Evolutionary conservation across 257 asterid species (phyloP).

Genomic region (Schizonepeta tenuifolia): DNA sequence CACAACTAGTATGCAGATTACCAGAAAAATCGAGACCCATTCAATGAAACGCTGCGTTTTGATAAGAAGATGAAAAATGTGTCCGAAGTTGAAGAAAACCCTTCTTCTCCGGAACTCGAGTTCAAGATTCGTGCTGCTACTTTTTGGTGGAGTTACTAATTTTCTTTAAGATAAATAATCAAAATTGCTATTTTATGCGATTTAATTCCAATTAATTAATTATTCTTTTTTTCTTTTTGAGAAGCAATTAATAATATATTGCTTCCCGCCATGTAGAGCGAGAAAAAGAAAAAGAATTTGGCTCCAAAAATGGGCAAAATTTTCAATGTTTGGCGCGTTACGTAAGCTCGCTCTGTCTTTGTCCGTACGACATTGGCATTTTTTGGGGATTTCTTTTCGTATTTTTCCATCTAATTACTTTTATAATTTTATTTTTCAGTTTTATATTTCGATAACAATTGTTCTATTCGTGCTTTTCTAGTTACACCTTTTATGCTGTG

Average conservation of each 20-base stretch:
- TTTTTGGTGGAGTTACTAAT: neutral
- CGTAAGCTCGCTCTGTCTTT: no score
- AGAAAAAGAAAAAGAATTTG: neutral
- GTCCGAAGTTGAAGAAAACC: neutral
- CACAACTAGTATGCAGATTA: neutral
- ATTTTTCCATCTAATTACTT: no score
- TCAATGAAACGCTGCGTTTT: neutral
- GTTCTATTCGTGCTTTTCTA: no score
- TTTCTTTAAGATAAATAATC: neutral
- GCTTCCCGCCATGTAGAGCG: neutral
- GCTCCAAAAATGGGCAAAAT: constrained; percentile 6
- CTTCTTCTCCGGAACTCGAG: constrained; percentile 15
- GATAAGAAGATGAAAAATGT: neutral
- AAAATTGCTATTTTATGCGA: neutral
- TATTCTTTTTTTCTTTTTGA: no score
- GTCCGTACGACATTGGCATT: no score
- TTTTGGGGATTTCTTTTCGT: no score
- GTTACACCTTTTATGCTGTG: no score
- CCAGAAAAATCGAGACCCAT: neutral
- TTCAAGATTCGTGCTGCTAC: neutral
- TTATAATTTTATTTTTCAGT: no score
- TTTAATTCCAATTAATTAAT: neutral
- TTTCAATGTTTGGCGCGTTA: neutral
- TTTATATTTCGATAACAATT: no score
- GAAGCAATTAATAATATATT: neutral